Conservation (phyloP, 164 flowering plant genomes). For the Piper betle region DNA sequence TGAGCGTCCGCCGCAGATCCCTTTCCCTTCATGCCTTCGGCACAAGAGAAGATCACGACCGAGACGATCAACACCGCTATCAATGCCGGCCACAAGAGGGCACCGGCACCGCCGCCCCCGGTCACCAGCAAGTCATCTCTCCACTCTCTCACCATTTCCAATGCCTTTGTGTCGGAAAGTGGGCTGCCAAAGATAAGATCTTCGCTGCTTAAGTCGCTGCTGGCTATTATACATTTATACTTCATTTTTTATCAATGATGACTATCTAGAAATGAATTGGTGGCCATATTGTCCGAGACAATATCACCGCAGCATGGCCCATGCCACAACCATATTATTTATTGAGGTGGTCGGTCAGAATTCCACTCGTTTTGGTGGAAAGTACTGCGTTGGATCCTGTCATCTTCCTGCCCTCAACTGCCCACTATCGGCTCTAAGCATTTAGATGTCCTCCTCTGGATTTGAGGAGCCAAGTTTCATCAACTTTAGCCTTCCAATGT, state of each 20-base stretch:
- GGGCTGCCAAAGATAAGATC: background rate
- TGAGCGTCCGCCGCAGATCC: slow-evolving; percentile 24
- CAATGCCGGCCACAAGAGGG: slow-evolving; percentile 21
- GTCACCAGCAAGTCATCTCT: slow-evolving; percentile 12
- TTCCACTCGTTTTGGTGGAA: background rate
- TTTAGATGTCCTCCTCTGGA: no score
- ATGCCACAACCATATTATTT: no score
- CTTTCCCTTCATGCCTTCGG: slow-evolving; percentile 12
- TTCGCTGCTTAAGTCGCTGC: no score
- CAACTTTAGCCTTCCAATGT: no score
- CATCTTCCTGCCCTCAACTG: no score
- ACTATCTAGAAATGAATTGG: background rate
- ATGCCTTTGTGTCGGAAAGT: no score
- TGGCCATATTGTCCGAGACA: background rate
- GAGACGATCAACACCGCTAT: slow-evolving; percentile 17
- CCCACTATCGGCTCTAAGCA: no score
- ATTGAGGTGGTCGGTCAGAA: background rate
- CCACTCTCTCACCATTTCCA: slow-evolving; percentile 7
- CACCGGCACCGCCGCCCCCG: slow-evolving; percentile 3
- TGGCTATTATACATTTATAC: background rate
- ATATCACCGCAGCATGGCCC: no score
- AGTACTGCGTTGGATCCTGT: no score
- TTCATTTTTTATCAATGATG: background rate
- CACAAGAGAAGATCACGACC: slow-evolving; percentile 30
- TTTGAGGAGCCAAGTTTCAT: no score